Conservation (phyloP, 139 green algal genomes). For the Chlamydomonas schloesseri region DNA sequence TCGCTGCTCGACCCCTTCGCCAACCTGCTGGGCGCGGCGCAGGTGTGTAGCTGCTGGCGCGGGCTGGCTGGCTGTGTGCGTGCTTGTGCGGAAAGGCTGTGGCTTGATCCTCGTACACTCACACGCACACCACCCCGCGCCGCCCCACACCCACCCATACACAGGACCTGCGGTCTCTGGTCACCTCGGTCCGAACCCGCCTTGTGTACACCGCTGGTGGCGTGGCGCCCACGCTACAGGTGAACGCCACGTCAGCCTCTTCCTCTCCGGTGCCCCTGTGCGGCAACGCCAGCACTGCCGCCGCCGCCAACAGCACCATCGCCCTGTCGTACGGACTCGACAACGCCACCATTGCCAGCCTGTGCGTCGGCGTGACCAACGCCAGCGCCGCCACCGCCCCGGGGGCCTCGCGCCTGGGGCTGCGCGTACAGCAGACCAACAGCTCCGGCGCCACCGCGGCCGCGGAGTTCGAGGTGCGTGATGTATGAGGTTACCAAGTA, state of each 20-base stretch:
- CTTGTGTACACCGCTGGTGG: neutral
- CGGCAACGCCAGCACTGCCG: neutral
- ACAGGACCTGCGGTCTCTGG: neutral
- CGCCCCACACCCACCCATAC: too few species aligned
- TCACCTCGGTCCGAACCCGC: neutral
- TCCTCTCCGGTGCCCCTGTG: neutral
- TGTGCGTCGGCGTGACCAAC: constrained; percentile 1
- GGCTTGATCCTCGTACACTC: neutral
- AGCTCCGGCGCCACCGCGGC: neutral
- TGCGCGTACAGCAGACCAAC: neutral
- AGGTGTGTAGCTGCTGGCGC: neutral
- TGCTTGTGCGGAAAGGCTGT: neutral
- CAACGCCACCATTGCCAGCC: too few species aligned
- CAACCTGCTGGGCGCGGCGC: neutral
- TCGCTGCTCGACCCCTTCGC: neutral
- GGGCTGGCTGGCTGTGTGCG: neutral
- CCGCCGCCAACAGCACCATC: neutral
- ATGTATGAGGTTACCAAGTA: too few species aligned
- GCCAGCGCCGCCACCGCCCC: neutral
- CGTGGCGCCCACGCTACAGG: neutral
- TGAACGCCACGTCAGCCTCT: neutral
- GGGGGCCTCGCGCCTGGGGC: neutral
- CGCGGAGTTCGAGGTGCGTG: neutral
- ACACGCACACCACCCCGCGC: too few species aligned
- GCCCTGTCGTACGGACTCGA: too few species aligned